A percentile compares a stretch with the other conserved stretches of the same genome.
Conservation (phyloP, 257 asterid genomes). For the Salvia miltiorrhiza region DNA sequence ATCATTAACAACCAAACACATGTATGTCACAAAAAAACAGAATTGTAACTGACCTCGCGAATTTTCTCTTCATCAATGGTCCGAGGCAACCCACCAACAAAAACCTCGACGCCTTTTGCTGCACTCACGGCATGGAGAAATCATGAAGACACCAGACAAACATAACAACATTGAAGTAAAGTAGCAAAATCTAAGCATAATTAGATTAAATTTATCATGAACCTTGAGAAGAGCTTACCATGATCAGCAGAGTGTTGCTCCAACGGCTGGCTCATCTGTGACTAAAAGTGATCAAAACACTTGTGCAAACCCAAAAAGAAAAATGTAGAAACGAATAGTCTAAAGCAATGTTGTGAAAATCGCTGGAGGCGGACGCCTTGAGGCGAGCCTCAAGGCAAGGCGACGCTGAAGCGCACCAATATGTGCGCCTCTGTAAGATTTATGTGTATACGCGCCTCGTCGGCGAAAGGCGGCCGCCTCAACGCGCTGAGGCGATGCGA, state of each 20-base stretch:
- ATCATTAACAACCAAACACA: background rate
- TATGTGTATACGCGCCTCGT: too few species aligned
- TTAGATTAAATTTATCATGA: background rate
- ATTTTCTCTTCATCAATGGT: slow-evolving; percentile 59
- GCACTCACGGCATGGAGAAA: slow-evolving; percentile 25
- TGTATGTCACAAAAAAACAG: background rate
- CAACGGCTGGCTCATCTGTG: slow-evolving; percentile 39
- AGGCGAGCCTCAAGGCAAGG: too few species aligned
- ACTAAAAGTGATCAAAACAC: slow-evolving; percentile 8
- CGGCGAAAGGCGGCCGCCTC: too few species aligned
- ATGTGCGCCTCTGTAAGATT: too few species aligned
- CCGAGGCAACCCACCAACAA: slow-evolving; percentile 79
- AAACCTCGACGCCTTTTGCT: slow-evolving; percentile 65
- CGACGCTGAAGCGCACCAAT: too few species aligned
- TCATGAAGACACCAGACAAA: slow-evolving; percentile 1
- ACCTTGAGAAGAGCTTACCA: slow-evolving; percentile 29
- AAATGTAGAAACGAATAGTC: background rate
- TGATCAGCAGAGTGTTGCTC: slow-evolving; percentile 33
- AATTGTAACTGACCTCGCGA: slow-evolving; percentile 42
- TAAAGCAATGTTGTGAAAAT: too few species aligned
- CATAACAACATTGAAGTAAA: background rate
- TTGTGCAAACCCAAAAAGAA: background rate
- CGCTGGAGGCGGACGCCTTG: too few species aligned
- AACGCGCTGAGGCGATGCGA: too few species aligned
- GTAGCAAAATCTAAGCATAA: background rate